These are phyloP conservation scores for Cynanchum wilfordii DNA, from an alignment of 257 asterid species.

Conservation along the genomic window DNA sequence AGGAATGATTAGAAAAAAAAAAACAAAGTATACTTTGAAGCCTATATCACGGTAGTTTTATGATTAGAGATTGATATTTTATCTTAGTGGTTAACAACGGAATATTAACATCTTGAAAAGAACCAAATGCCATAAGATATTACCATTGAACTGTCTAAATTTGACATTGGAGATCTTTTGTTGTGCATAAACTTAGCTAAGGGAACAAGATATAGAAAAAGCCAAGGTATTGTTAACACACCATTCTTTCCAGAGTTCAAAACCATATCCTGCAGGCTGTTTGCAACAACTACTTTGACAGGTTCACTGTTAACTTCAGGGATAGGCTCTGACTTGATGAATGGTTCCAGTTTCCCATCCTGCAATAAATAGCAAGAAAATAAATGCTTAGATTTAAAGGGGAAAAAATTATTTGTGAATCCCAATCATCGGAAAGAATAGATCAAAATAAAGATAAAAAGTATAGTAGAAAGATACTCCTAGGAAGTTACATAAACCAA, in stretches of 20 bases:
- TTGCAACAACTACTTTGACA: constrained; percentile 71
- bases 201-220: background rate
- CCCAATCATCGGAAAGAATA: background rate
- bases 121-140: background rate
- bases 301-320: constrained; percentile 78
- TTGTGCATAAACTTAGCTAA: background rate
- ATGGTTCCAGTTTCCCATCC: constrained; percentile 65
- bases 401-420: background rate
- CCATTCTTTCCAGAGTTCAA: constrained; percentile 79
- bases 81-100: background rate
- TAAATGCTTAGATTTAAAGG: background rate
- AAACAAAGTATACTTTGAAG: background rate
- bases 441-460: background rate
- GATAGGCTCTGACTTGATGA: constrained; percentile 60
- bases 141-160: background rate
- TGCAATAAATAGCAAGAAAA: constrained; percentile 25
- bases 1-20: too few species aligned
- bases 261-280: constrained; percentile 54
- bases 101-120: background rate
- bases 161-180: background rate
- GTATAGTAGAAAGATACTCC: background rate
- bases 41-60: background rate
- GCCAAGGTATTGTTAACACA: constrained; percentile 17
- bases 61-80: background rate
- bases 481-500: background rate